Evolutionary conservation across 2,329 filamentous ascomycete species (phyloP).

Genomic region (Erysiphe pulchra): DNA sequence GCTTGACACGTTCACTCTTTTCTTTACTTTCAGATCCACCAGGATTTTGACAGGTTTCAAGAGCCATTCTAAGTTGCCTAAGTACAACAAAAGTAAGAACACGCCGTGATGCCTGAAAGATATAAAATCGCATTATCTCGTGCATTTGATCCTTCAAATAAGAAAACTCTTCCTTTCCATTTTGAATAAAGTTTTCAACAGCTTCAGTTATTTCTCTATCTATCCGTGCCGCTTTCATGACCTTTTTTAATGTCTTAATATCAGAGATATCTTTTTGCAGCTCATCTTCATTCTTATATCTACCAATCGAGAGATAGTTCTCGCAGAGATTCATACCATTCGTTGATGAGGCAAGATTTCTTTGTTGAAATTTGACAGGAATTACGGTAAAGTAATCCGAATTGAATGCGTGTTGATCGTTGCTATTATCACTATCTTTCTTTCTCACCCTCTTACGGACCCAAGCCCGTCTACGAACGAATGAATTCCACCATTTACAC

Average conservation of each 20-base stretch:
- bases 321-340: background rate
- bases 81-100: conserved; percentile 49
- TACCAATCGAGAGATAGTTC: conserved; percentile 12
- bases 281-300: conserved; percentile 15
- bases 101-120: conserved; percentile 71
- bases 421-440: conserved; percentile 15
- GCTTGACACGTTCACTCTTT: conserved; percentile 24
- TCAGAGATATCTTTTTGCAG: conserved; percentile 29
- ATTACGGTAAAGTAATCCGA: conserved; percentile 61
- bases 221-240: conserved; percentile 44
- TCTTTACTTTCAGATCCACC: conserved; percentile 13
- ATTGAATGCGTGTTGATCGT: conserved; percentile 39
- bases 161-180: conserved; percentile 49
- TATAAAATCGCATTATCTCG: conserved; percentile 60
- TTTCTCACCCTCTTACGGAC: conserved; percentile 53
- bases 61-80: conserved; percentile 30
- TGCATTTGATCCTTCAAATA: conserved; percentile 54
- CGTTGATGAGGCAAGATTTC: conserved; percentile 2
- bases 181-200: conserved; percentile 54
- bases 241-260: conserved; percentile 34
- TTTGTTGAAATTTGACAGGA: conserved; percentile 17
- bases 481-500: conserved; percentile 80
- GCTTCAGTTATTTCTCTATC: conserved; percentile 81
- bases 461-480: conserved; percentile 77
- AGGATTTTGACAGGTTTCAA: conserved; percentile 19